Evolutionary conservation across 1,139 yeast species (phyloP), one percentile per base, ranked within the genome.

Genomic region (Candida albicans): DNA sequence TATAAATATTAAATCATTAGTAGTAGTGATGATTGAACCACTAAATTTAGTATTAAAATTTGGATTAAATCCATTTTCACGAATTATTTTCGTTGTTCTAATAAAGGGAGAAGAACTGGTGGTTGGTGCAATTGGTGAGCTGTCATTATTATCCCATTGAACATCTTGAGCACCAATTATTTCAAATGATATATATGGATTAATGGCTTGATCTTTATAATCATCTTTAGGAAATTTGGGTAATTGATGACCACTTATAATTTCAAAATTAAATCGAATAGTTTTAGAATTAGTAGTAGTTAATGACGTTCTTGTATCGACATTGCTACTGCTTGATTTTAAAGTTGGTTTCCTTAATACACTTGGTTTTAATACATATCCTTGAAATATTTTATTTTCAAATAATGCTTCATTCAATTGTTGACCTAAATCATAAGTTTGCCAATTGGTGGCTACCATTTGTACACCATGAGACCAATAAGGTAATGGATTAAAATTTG

Each of bases 381-480:
- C 99, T 1, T 77, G 69, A 29, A 71, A 75, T 15, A 75, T 68
- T 1, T 78, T 77, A 3, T 75, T 68, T 37, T 79, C 72, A 62
- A 93, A 93, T 73, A 91, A 69, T 0, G 97, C 88, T 53, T 87
- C 87, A 60, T 90, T 91, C n/a, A 93, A 58, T 57, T 89, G 96
- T 59, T 90, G 93, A 0, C 97, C 97, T 18, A 81, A 51, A 58
- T 93, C 99, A 60, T 81, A 85, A 0, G 96, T 86, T 63, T 93
- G 99, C 98, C 98, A 95, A 58, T 93, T 93, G 1, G 96, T 83
- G 0, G 99, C 98, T 3, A 88, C 98, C 90, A 95, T 80, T 58
- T 93, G 99, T 4, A 78, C 84, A 0, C 99, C 99, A 42, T 77
- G 71, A 39, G 73, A 72, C 99, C 99, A 93, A 56, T 80, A 89